Conservation (phyloP, 495 filamentous ascomycete species). For the Neurospora tetrasperma region DNA sequence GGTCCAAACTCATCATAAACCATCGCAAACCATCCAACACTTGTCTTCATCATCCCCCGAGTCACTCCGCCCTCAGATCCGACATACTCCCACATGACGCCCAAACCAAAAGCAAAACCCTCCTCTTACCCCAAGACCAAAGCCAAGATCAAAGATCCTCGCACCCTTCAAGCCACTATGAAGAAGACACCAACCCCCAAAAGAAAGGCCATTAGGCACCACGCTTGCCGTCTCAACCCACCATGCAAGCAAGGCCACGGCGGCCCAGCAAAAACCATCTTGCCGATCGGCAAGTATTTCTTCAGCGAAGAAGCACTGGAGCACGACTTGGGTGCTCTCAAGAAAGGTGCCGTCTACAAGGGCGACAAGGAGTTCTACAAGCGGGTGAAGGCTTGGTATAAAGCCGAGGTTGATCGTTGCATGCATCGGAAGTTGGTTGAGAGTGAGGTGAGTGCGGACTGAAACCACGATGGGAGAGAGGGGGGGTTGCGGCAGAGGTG, state of each 20-base stretch:
- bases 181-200: background rate
- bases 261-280: background rate
- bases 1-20: background rate
- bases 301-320: constrained; percentile 10
- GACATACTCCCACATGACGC: background rate
- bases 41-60: background rate
- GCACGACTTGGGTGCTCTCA: constrained; percentile 15
- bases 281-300: constrained; percentile 11
- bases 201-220: background rate
- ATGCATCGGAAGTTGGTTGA: constrained; percentile 5
- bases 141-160: background rate
- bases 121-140: background rate
- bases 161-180: background rate
- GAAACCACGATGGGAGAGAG: background rate
- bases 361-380: constrained; percentile 13
- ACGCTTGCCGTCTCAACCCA: constrained; percentile 5
- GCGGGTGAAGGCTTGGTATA: constrained; percentile 23
- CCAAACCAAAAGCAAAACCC: background rate
- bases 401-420: constrained; percentile 19
- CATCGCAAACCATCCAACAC: background rate
- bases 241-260: constrained; percentile 12
- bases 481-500: background rate
- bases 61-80: background rate
- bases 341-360: constrained; percentile 10
- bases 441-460: background rate